Evolutionary conservation across 2,329 filamentous ascomycete genomes (phyloP), one percentile per base, ranked within the genome.

Genomic region (Aspergillus phoenicis): DNA sequence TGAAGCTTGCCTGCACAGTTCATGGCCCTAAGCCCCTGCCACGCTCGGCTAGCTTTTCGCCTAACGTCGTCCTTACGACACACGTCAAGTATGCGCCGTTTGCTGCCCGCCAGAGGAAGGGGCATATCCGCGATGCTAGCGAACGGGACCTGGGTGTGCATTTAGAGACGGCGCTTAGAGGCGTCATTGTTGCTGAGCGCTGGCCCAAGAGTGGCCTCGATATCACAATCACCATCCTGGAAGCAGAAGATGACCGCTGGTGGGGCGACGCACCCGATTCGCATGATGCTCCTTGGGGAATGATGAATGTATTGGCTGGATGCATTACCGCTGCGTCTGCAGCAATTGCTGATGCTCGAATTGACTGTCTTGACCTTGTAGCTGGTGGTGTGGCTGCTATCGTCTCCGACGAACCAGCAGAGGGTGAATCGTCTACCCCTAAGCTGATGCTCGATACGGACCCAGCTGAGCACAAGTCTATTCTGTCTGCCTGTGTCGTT

Each of bases 141-240:
- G 95, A 99, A 79, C 86, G 93, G 54, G 95, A 99, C 73, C 83
- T 99, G 2, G 91, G 91, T 11, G 90, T 93, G 10, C 94, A 98
- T 74, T 82, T 99, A 3, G 93, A 98, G 77, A 94, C 92, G 15
- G 93, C 95, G 26, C 82, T 99, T 54, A 86, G 93, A 36, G 94
- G 94, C 1, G 91, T 92, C 7, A 88, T 98, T 54, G 94, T 98
- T 71, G 93, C 92, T 13, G 93, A 97, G 74, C 84, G 94, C 60
- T 99, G 94, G 91, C 95, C 95, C n/a, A 99, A 99, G 82, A 97
- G 92, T 75, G 93, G 92, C 48, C 89, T 97, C n/a, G 95, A 99
- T 74, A 89, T 99, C 43, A 89, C 97, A 17, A 87, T 99, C 52
- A 97, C 93, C 0, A 88, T 99, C 52, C 82, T 99, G 17, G 95